phyloP scores from a whole-genome alignment of 2,329 filamentous ascomycete genomes.

The Trichoderma harzianum region DNA sequence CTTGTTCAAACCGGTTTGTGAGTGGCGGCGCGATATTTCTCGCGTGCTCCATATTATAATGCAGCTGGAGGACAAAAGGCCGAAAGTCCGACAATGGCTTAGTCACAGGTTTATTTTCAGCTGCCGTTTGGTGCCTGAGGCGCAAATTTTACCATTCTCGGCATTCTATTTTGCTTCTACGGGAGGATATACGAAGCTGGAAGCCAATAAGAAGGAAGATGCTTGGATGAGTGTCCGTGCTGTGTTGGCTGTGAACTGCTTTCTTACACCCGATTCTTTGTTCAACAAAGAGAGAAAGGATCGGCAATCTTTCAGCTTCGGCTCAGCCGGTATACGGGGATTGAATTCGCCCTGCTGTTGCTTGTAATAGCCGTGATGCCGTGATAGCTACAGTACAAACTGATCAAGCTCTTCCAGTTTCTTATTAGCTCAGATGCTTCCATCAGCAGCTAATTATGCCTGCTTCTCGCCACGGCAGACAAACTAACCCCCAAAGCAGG shows the following conservation, averaged over 20 bases:
- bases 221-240: neutral
- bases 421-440: neutral
- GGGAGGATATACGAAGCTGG: neutral
- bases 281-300: neutral
- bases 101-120: neutral
- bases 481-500: neutral
- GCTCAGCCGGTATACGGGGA: neutral
- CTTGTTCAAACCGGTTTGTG: neutral
- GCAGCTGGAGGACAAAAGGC: neutral
- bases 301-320: neutral
- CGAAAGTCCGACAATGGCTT: neutral
- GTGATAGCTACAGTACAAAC: neutral
- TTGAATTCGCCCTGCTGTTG: neutral
- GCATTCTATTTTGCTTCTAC: neutral
- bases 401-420: neutral
- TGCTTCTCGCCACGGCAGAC: neutral
- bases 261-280: neutral
- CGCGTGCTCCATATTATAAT: neutral
- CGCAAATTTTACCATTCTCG: neutral
- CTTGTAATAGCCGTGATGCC: neutral
- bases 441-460: neutral
- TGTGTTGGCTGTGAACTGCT: neutral
- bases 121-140: neutral
- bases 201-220: neutral
- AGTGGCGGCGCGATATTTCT: constrained; percentile 4